These are phyloP conservation scores for Mycosphaerella sp. DNA, from an alignment of 2,329 filamentous ascomycete genomes.

Conservation along the genomic window DNA sequence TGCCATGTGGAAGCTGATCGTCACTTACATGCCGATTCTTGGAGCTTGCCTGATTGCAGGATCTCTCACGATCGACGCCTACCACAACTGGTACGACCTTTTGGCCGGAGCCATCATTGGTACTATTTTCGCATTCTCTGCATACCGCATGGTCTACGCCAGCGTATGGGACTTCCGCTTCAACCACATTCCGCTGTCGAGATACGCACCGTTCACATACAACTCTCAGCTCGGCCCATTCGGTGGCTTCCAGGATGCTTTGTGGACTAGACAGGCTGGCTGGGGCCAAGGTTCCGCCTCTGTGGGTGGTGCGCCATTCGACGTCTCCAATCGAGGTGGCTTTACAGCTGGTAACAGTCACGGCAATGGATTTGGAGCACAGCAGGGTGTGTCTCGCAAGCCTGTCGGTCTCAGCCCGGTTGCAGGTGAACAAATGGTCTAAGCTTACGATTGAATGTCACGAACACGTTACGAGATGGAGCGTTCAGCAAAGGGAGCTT, in stretches of 20 bases:
- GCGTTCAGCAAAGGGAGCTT: background rate
- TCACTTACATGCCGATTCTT: slow-evolving; percentile 59
- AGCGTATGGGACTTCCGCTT: slow-evolving; percentile 62
- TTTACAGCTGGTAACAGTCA: background rate
- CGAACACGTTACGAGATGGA: background rate
- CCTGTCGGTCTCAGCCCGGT: background rate
- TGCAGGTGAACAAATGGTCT: slow-evolving; percentile 5
- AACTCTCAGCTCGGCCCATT: background rate
- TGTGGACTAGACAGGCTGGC: slow-evolving; percentile 5
- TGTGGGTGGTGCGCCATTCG: slow-evolving; percentile 5
- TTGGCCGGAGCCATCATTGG: slow-evolving; percentile 60
- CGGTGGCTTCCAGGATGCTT: slow-evolving; percentile 1
- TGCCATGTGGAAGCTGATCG: slow-evolving; percentile 65
- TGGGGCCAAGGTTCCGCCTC: background rate
- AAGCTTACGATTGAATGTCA: background rate
- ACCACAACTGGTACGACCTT: slow-evolving; percentile 71
- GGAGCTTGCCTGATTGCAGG: slow-evolving; percentile 63
- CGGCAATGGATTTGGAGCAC: background rate
- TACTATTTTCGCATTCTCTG: slow-evolving; percentile 56
- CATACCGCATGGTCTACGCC: slow-evolving; percentile 63
- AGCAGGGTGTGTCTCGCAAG: background rate
- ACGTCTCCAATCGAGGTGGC: background rate
- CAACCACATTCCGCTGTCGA: slow-evolving; percentile 60
- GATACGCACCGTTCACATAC: slow-evolving; percentile 49
- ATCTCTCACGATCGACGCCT: slow-evolving; percentile 63